These are phyloP conservation scores for Glarea lozoyensis DNA, from an alignment of 495 filamentous ascomycete species.

Conservation along the genomic window DNA sequence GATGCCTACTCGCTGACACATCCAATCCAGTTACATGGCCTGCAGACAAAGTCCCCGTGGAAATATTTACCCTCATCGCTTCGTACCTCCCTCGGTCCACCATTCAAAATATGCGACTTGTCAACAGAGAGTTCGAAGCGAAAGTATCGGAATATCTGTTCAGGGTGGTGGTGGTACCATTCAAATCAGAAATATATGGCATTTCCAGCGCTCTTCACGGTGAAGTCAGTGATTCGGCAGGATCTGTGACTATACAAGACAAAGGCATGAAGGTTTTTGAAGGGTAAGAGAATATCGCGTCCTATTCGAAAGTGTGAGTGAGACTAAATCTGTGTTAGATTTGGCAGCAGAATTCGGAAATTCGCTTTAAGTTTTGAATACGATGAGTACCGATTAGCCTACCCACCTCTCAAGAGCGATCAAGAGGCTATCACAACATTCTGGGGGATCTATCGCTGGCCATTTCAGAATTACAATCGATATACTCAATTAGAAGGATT, in stretches of 20 bases:
- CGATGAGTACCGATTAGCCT: conserved; percentile 27
- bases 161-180: conserved; percentile 41
- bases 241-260: conserved; percentile 19
- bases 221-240: not conserved
- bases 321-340: conserved; percentile 17
- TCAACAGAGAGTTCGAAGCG: conserved; percentile 41
- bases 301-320: not conserved
- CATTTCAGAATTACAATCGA: conserved; percentile 36
- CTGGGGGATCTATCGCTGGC: conserved; percentile 47
- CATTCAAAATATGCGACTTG: conserved; percentile 41
- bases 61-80: conserved; percentile 40
- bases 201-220: conserved; percentile 14
- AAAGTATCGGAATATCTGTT: conserved; percentile 39
- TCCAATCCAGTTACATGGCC: conserved; percentile 32
- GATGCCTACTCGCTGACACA: too few relatives aligned
- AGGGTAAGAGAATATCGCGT: conserved; percentile 11
- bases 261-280: conserved; percentile 39
- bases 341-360: conserved; percentile 37
- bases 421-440: conserved; percentile 31
- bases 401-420: conserved; percentile 30
- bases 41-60: conserved; percentile 31
- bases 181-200: conserved; percentile 43
- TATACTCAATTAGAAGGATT: conserved; percentile 37
- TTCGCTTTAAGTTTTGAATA: conserved; percentile 50
- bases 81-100: conserved; percentile 36